Evolutionary conservation across 495 filamentous ascomycete species (phyloP).

Genomic region (Penicillium soppii): DNA sequence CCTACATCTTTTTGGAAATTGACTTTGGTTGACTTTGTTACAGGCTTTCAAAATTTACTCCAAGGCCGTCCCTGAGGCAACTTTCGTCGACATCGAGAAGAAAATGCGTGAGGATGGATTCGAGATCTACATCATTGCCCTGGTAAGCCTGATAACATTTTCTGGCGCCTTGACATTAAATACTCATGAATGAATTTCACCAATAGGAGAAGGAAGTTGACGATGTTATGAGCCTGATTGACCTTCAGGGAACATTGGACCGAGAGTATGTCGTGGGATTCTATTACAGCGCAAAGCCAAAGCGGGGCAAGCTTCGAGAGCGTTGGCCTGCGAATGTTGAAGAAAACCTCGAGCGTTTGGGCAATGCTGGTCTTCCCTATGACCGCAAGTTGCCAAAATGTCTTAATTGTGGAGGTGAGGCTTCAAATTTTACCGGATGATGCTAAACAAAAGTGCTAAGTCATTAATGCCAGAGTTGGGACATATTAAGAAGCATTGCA

Average conservation of each 20-base stretch:
- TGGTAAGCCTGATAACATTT: slow-evolving; percentile 36
- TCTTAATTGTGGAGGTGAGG: slow-evolving; percentile 61
- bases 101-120: slow-evolving; percentile 66
- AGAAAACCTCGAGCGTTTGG: slow-evolving; percentile 73
- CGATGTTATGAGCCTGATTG: slow-evolving; percentile 69
- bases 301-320: slow-evolving; percentile 57
- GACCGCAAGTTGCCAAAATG: slow-evolving; percentile 69
- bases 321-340: slow-evolving; percentile 64
- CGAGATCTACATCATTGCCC: slow-evolving; percentile 70
- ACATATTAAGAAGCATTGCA: slow-evolving; percentile 66
- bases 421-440: neutral
- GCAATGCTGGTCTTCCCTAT: slow-evolving; percentile 67
- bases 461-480: slow-evolving; percentile 57
- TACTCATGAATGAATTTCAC: slow-evolving; percentile 1
- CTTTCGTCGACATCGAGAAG: slow-evolving; percentile 69
- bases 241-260: slow-evolving; percentile 77
- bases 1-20: neutral
- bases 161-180: neutral
- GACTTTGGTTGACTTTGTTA: slow-evolving; percentile 16
- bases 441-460: neutral
- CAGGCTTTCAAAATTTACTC: slow-evolving; percentile 68
- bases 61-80: slow-evolving; percentile 66
- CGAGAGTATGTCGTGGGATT: slow-evolving; percentile 74
- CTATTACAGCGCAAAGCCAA: slow-evolving; percentile 61
- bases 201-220: slow-evolving; percentile 55